Percentiles rank a stretch among this genome's conserved stretches.
These are phyloP conservation scores for Colletotrichum camelliae DNA, from an alignment of 2,329 filamentous ascomycete genomes.

Conservation along the genomic window DNA sequence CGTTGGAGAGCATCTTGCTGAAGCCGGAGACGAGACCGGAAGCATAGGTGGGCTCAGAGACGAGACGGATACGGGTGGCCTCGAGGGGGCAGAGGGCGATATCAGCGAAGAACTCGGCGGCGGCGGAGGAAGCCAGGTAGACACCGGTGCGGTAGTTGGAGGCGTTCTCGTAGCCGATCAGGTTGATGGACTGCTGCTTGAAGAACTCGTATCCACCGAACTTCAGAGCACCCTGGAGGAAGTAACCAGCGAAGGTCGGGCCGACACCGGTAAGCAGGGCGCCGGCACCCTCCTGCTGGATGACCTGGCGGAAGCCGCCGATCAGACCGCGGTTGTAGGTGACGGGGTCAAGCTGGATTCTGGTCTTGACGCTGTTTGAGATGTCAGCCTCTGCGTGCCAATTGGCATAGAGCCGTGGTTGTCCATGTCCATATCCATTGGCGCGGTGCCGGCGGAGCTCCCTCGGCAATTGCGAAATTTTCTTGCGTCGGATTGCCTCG, in stretches of 20 bases:
- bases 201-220: conserved; percentile 96
- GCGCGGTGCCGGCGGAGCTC: neutral
- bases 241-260: conserved; percentile 88
- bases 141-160: conserved; percentile 80
- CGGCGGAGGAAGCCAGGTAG: conserved; percentile 75
- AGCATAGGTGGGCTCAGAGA: conserved; percentile 86
- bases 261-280: conserved; percentile 86
- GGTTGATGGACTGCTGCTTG: conserved; percentile 89
- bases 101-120: conserved; percentile 74
- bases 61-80: conserved; percentile 92
- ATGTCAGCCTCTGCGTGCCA: neutral
- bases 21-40: conserved; percentile 81
- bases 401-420: neutral
- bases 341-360: conserved; percentile 88
- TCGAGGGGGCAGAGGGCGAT: conserved; percentile 90
- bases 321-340: conserved; percentile 90
- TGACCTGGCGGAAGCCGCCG: conserved; percentile 85
- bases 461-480: neutral
- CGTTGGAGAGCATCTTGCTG: conserved; percentile 80
- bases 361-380: conserved; percentile 81
- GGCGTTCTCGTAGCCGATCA: conserved; percentile 78
- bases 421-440: neutral
- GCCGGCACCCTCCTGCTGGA: conserved; percentile 82
- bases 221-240: conserved; percentile 93
- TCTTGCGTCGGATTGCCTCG: neutral